phyloP scores from a whole-genome alignment of 805 yeast species.

The Saturnispora halmiae region DNA sequence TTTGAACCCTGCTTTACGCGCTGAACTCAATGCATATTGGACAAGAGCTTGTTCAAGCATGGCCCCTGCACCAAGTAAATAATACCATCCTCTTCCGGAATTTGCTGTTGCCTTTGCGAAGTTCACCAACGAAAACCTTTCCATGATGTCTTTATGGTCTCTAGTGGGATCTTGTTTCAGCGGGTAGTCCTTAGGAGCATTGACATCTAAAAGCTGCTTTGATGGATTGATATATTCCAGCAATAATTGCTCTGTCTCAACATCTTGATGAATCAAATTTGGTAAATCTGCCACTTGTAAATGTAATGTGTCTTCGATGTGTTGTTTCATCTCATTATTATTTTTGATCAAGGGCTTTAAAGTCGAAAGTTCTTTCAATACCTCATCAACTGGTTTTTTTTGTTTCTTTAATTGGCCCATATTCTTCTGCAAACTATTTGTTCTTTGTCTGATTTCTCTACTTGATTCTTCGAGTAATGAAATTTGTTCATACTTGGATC shows the following conservation, averaged over 20 bases:
- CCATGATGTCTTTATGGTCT: constrained; percentile 71
- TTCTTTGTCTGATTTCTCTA: constrained; percentile 17
- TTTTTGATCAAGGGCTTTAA: constrained; percentile 26
- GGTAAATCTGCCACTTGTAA: constrained; percentile 48
- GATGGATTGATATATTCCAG: constrained; percentile 45
- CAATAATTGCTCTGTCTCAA: constrained; percentile 34
- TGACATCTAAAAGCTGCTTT: constrained; percentile 15
- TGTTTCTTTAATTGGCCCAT: constrained; percentile 14
- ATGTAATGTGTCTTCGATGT: constrained; percentile 31
- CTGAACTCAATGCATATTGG: constrained; percentile 63
- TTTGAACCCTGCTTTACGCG: constrained; percentile 57
- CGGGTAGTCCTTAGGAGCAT: constrained; percentile 15
- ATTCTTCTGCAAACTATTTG: constrained; percentile 18
- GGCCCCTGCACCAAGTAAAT: constrained; percentile 77
- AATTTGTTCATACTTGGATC: constrained; percentile 16
- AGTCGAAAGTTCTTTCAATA: constrained; percentile 16
- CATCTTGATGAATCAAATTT: constrained; percentile 45
- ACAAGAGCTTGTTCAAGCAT: constrained; percentile 81
- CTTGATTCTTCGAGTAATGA: constrained; percentile 12
- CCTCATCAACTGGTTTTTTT: constrained; percentile 6
- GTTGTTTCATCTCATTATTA: constrained; percentile 20
- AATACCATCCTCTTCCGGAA: constrained; percentile 86
- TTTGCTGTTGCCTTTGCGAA: constrained; percentile 62
- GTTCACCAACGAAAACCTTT: constrained; percentile 56
- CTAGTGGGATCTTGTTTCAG: constrained; percentile 14